Conservation (phyloP, 371 early-diverging fungal genomes). For the Apophysomyces variabilis region DNA sequence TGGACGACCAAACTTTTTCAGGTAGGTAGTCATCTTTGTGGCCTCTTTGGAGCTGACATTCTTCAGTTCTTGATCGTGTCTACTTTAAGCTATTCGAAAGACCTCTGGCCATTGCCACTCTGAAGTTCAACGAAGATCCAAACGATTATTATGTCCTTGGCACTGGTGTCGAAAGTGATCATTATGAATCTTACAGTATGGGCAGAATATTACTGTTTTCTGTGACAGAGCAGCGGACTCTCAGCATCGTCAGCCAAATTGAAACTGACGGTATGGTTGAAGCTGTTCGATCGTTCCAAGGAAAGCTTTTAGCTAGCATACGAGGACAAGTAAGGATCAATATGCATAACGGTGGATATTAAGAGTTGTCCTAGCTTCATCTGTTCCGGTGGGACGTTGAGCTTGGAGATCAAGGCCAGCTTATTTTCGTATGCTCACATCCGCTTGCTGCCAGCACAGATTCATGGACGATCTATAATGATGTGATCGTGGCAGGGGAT, state of each 20-base stretch:
- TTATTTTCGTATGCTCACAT: slow-evolving; percentile 28
- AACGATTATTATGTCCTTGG: slow-evolving; percentile 61
- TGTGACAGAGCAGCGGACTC: slow-evolving; percentile 43
- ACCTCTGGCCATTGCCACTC: slow-evolving; percentile 36
- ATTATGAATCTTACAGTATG: slow-evolving; percentile 51
- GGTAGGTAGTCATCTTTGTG: slow-evolving; percentile 35
- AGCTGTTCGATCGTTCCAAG: slow-evolving; percentile 49
- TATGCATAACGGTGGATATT: neutral
- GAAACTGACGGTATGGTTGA: slow-evolving; percentile 60
- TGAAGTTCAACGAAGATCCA: slow-evolving; percentile 43
- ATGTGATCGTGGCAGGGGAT: slow-evolving; percentile 38
- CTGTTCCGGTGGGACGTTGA: slow-evolving; percentile 42
- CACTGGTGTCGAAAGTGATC: slow-evolving; percentile 58
- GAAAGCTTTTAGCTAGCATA: slow-evolving; percentile 59
- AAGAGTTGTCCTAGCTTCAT: slow-evolving; percentile 22
- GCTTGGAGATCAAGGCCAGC: slow-evolving; percentile 32
- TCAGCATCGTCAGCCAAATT: slow-evolving; percentile 45
- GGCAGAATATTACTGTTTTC: slow-evolving; percentile 68
- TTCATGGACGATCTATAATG: slow-evolving; percentile 29
- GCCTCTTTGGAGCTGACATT: neutral
- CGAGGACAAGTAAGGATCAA: slow-evolving; percentile 50
- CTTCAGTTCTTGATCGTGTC: slow-evolving; percentile 46
- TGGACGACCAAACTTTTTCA: slow-evolving; percentile 79
- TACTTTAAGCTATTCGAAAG: slow-evolving; percentile 53
- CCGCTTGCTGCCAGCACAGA: slow-evolving; percentile 35